phyloP scores from a whole-genome alignment of 208 protist species.

The Vickermania ingenoplastis region DNA sequence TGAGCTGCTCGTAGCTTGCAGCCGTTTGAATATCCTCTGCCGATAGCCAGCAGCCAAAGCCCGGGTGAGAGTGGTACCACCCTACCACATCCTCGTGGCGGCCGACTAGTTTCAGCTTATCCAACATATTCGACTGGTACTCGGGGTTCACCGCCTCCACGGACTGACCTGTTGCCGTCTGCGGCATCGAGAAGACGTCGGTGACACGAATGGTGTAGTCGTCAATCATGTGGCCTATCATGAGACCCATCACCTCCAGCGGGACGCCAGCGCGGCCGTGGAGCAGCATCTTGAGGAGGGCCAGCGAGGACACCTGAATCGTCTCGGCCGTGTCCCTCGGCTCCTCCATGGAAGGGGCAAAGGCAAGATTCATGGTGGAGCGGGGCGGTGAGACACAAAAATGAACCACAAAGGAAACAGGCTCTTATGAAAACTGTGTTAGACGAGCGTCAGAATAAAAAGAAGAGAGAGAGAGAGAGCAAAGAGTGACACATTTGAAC shows the following conservation, averaged over 20 bases:
- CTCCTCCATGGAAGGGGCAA: slow-evolving; percentile 24
- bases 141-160: slow-evolving; percentile 99
- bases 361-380: no score
- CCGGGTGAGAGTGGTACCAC: slow-evolving; percentile 99
- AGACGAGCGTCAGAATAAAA: neutral
- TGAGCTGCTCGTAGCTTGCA: slow-evolving; percentile 95
- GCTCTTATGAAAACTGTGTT: no score
- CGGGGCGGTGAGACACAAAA: no score
- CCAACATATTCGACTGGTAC: slow-evolving; percentile 99
- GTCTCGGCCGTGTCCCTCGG: slow-evolving; percentile 97
- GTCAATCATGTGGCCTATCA: slow-evolving; percentile 99
- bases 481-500: no score
- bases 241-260: slow-evolving; percentile 99
- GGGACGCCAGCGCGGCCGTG: slow-evolving; percentile 99
- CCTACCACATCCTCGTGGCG: slow-evolving; percentile 99
- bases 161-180: slow-evolving; percentile 96
- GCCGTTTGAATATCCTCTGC: slow-evolving; percentile 99
- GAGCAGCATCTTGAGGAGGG: slow-evolving; percentile 99
- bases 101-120: slow-evolving; percentile 98
- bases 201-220: slow-evolving; percentile 99
- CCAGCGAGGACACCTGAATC: slow-evolving; percentile 98
- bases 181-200: slow-evolving; percentile 99
- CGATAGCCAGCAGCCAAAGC: slow-evolving; percentile 99
- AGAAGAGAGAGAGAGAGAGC: slow-evolving; percentile 5
- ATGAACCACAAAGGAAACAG: no score